Evolutionary conservation across 441 rosid genomes (phyloP).

Genomic region (Pelargonium cotyledonis): DNA sequence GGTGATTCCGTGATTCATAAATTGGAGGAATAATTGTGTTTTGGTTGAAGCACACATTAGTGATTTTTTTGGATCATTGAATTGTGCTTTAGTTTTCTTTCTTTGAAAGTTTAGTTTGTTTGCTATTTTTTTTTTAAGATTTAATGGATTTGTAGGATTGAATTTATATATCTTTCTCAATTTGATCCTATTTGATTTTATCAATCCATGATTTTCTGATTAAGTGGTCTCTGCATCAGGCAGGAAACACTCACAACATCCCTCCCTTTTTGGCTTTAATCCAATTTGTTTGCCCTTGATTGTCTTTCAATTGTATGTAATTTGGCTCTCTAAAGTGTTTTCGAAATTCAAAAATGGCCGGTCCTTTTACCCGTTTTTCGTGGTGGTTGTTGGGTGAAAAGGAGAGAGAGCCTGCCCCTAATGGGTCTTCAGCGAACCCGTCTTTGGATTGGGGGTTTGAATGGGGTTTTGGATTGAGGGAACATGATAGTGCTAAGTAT

Average conservation of each 20-base stretch:
- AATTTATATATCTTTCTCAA: background rate
- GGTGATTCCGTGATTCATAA: background rate
- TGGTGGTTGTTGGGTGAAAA: slow-evolving; percentile 66
- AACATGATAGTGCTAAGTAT: slow-evolving; percentile 49
- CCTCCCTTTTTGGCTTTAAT: too few relatives aligned
- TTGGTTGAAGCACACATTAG: background rate
- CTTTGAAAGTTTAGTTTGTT: background rate
- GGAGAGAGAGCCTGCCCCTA: slow-evolving; percentile 40
- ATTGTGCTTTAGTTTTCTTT: background rate
- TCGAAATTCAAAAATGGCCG: slow-evolving; percentile 32
- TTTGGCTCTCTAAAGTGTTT: background rate
- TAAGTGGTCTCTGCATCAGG: background rate
- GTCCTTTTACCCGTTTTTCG: slow-evolving; percentile 47
- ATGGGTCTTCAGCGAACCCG: slow-evolving; percentile 34
- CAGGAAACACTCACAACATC: background rate
- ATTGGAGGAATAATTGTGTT: background rate
- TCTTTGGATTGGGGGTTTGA: slow-evolving; percentile 28
- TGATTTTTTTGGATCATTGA: background rate
- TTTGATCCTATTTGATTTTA: background rate
- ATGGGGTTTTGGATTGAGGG: slow-evolving; percentile 30
- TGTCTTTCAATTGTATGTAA: background rate
- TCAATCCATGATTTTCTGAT: background rate
- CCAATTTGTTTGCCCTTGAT: too few relatives aligned
- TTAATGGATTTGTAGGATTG: background rate
- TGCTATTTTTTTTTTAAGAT: background rate